Evolutionary conservation across 345 rosid genomes (phyloP).

Genomic region (Punica granatum): DNA sequence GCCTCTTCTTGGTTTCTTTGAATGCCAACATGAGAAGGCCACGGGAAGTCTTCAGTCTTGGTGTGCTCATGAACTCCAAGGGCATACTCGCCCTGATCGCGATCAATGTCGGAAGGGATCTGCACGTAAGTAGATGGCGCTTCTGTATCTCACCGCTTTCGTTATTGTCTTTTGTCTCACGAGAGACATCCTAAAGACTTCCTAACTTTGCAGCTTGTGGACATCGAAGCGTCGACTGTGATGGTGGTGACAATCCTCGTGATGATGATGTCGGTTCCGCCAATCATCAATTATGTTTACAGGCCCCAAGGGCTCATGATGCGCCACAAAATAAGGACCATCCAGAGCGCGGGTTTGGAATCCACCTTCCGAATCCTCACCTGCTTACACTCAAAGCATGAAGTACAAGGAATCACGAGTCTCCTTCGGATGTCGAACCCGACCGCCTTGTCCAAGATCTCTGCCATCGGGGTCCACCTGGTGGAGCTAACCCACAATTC

Average conservation of each 20-base stretch:
- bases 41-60: slow-evolving; percentile 37
- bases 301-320: slow-evolving; percentile 17
- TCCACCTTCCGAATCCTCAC: slow-evolving; percentile 32
- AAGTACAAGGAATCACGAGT: slow-evolving; percentile 29
- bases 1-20: slow-evolving; percentile 25
- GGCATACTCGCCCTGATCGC: slow-evolving; percentile 49
- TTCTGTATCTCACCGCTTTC: not conserved
- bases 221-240: slow-evolving; percentile 25
- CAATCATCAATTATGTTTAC: slow-evolving; percentile 21
- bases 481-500: slow-evolving; percentile 36
- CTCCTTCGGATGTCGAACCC: slow-evolving; percentile 39
- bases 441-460: slow-evolving; percentile 29
- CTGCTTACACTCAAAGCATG: slow-evolving; percentile 26
- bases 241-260: slow-evolving; percentile 25
- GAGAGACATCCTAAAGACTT: too few relatives aligned
- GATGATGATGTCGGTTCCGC: slow-evolving; percentile 40
- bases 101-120: slow-evolving; percentile 41
- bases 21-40: slow-evolving; percentile 20
- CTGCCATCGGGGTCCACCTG: slow-evolving; percentile 39
- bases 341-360: slow-evolving; percentile 24
- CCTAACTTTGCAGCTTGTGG: slow-evolving; percentile 36
- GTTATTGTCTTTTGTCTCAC: too few relatives aligned
- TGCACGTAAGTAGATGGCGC: slow-evolving; percentile 18
- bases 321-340: slow-evolving; percentile 29
- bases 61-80: slow-evolving; percentile 60